Evolutionary conservation across 202 grass and related monocot genomes (phyloP).

Genomic region (Setaria viridis): DNA sequence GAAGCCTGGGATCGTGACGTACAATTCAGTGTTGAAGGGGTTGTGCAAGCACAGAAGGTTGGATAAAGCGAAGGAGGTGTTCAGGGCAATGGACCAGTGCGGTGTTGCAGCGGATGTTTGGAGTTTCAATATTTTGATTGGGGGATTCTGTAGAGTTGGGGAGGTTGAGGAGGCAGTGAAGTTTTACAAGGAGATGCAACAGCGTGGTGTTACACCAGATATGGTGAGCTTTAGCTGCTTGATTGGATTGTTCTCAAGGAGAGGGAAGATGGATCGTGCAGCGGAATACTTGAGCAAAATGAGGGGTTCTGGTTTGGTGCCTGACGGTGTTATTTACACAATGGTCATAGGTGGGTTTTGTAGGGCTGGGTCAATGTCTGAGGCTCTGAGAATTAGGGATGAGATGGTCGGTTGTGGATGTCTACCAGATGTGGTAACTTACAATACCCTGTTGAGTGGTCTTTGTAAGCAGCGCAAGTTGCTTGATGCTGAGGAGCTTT

Average conservation of each 20-base stretch:
- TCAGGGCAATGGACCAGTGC: conserved; percentile 52
- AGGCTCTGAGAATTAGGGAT: conserved; percentile 78
- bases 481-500: conserved; percentile 63
- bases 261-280: conserved; percentile 58
- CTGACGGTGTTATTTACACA: conserved; percentile 91
- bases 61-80: conserved; percentile 65
- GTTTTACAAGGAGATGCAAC: conserved; percentile 68
- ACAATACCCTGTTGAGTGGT: conserved; percentile 85
- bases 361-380: conserved; percentile 54
- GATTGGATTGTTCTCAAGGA: conserved; percentile 80
- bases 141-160: conserved; percentile 61
- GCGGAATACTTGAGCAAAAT: conserved; percentile 63
- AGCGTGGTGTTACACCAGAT: conserved; percentile 61
- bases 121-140: conserved; percentile 84
- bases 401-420: conserved; percentile 82
- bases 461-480: conserved; percentile 69
- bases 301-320: conserved; percentile 59
- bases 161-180: conserved; percentile 55
- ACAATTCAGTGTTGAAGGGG: conserved; percentile 83
- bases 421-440: conserved; percentile 86
- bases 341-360: conserved; percentile 90
- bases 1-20: conserved; percentile 65
- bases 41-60: conserved; percentile 64
- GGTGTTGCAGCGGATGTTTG: conserved; percentile 57
- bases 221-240: conserved; percentile 85